Evolutionary conservation across 345 rosid species (phyloP).

Genomic region (Aquilaria malaccensis): DNA sequence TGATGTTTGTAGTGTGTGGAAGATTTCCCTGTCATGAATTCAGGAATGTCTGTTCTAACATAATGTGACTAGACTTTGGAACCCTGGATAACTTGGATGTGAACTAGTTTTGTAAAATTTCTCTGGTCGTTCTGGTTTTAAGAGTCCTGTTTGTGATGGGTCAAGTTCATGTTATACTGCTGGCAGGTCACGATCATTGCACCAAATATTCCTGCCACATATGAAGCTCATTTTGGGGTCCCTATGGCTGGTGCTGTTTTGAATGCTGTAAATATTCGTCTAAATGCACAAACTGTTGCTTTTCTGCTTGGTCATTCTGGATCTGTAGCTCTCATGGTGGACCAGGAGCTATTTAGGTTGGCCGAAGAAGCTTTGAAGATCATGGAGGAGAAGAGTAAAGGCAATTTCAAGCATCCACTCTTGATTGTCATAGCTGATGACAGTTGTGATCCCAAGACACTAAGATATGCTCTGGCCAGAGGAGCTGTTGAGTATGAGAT

Average conservation of each 20-base stretch:
- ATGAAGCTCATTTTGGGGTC: constrained; percentile 79
- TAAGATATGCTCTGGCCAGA: constrained; percentile 39
- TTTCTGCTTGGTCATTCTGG: constrained; percentile 67
- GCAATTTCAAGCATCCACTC: constrained; percentile 40
- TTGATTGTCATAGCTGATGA: constrained; percentile 65
- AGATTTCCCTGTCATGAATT: no score
- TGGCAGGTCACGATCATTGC: constrained; percentile 75
- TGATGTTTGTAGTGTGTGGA: no score
- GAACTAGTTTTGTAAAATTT: no score
- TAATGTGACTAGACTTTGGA: no score
- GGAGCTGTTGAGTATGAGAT: constrained; percentile 73
- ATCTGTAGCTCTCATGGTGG: constrained; percentile 56
- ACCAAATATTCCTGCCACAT: constrained; percentile 76
- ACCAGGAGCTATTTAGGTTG: constrained; percentile 61
- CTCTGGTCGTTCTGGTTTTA: no score
- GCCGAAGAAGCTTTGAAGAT: constrained; percentile 68
- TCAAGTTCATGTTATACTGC: not conserved
- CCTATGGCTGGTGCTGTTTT: constrained; percentile 90
- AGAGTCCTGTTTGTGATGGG: no score
- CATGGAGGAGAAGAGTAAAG: constrained; percentile 33
- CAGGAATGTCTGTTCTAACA: no score
- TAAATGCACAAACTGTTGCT: constrained; percentile 58
- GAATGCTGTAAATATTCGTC: constrained; percentile 63
- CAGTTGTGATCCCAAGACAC: constrained; percentile 48
- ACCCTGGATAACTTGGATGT: no score